These are phyloP conservation scores for Cordyceps farinosa DNA, from an alignment of 2,329 filamentous ascomycete species.

Conservation along the genomic window DNA sequence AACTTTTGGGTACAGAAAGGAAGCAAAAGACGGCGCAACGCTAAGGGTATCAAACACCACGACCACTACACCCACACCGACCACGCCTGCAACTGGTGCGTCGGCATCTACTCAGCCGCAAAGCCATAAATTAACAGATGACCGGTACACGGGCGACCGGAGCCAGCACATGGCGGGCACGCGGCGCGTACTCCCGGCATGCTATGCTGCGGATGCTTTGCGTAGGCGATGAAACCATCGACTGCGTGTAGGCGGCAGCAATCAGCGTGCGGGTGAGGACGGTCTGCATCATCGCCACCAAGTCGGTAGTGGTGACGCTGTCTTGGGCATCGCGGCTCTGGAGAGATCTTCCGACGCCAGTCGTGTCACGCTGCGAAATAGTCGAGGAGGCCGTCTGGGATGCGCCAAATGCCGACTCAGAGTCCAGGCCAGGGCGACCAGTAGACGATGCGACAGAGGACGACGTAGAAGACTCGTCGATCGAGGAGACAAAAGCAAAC, in stretches of 20 bases:
- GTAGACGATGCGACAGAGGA: not conserved
- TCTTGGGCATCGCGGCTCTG: not conserved
- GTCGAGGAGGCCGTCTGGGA: not conserved
- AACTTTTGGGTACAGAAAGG: not conserved
- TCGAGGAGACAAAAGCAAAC: not conserved
- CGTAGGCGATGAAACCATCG: not conserved
- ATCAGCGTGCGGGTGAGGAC: not conserved
- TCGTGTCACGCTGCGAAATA: not conserved
- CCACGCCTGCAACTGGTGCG: not conserved
- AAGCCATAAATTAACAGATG: not conserved
- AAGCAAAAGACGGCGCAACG: not conserved
- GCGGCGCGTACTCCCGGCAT: not conserved
- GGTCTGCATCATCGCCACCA: slow-evolving; percentile 4
- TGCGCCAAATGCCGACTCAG: not conserved
- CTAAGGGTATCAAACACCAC: slow-evolving; percentile 9
- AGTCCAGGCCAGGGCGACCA: not conserved
- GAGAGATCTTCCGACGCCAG: not conserved
- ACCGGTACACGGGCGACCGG: not conserved
- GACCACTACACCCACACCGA: not conserved
- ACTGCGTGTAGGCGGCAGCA: not conserved
- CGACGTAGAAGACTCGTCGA: not conserved
- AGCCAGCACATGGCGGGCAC: not conserved
- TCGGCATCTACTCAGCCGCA: not conserved
- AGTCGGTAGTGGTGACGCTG: not conserved
- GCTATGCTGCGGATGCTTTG: not conserved